Percentiles rank a stretch among this genome's conserved stretches.
These are phyloP conservation scores for Xylaria sp. DNA, from an alignment of 2,329 filamentous ascomycete genomes.

Conservation along the genomic window DNA sequence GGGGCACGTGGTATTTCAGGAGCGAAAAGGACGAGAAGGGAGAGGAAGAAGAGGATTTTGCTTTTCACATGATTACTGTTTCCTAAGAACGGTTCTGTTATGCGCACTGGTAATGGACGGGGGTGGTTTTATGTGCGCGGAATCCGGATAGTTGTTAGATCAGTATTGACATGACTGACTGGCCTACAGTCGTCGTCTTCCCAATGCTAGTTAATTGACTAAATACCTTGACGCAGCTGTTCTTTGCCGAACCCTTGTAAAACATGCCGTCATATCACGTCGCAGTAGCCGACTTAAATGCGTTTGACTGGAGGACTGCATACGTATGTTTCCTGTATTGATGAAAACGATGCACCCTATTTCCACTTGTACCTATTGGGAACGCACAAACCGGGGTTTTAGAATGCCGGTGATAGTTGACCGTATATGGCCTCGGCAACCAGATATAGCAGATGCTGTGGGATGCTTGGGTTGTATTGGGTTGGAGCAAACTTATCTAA, in stretches of 20 bases:
- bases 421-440: no score
- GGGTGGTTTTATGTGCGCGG: background rate
- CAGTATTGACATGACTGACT: slow-evolving; percentile 6
- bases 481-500: background rate
- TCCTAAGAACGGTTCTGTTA: background rate
- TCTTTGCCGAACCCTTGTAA: background rate
- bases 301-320: background rate
- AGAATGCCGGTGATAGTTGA: no score
- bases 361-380: background rate
- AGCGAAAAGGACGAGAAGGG: background rate
- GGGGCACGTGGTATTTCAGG: background rate
- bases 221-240: background rate
- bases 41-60: background rate
- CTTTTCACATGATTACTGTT: background rate
- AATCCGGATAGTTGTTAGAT: background rate
- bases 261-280: background rate
- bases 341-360: background rate
- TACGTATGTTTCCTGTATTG: background rate
- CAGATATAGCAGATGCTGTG: no score
- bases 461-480: background rate
- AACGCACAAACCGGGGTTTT: background rate
- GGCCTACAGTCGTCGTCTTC: background rate
- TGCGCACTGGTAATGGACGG: slow-evolving; percentile 2
- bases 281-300: no score
- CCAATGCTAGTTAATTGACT: slow-evolving; percentile 20